A percentile compares a stretch with the other conserved stretches of the same genome.
These are phyloP conservation scores for Hirsutella rhossiliensis DNA, from an alignment of 2,329 filamentous ascomycete species.

Conservation along the genomic window DNA sequence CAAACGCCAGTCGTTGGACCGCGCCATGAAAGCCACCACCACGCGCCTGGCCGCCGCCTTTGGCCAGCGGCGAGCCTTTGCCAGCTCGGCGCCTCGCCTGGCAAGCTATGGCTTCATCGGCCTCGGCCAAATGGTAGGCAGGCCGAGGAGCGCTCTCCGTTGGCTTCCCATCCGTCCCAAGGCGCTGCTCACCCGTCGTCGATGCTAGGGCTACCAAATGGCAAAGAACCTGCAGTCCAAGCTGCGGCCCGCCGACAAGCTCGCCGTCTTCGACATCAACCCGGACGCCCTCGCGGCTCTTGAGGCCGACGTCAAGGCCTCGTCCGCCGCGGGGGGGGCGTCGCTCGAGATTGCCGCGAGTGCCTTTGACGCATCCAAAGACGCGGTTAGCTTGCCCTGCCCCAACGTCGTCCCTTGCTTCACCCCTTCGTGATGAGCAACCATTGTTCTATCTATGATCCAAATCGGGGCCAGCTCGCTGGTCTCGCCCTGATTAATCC, in stretches of 20 bases:
- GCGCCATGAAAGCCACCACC: constrained; percentile 9
- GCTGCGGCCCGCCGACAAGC: constrained; percentile 34
- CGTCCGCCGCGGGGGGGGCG: constrained; percentile 27
- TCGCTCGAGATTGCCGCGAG: constrained; percentile 30
- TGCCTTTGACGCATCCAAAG: constrained; percentile 34
- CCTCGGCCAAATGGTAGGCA: constrained; percentile 46
- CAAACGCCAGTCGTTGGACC: background rate
- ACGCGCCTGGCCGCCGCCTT: constrained; percentile 13
- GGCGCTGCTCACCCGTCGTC: constrained; percentile 4
- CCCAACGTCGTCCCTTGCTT: background rate
- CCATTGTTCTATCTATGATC: constrained; percentile 48
- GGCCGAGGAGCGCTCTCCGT: background rate
- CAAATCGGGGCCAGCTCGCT: constrained; percentile 46
- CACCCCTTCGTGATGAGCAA: constrained; percentile 8
- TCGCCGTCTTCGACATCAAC: constrained; percentile 47
- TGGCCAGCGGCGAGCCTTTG: constrained; percentile 35
- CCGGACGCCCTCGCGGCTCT: constrained; percentile 32
- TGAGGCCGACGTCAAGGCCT: constrained; percentile 32
- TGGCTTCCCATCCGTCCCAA: background rate
- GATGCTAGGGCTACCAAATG: constrained; percentile 47
- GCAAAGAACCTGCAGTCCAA: constrained; percentile 49
- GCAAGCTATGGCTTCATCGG: constrained; percentile 49
- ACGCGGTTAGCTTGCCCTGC: constrained; percentile 31
- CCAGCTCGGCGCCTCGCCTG: constrained; percentile 30
- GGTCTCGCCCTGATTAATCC: constrained; percentile 50